Base-by-base conservation (phyloP, 2,329 filamentous ascomycete species). In the Lecanicillium sp. region DNA sequence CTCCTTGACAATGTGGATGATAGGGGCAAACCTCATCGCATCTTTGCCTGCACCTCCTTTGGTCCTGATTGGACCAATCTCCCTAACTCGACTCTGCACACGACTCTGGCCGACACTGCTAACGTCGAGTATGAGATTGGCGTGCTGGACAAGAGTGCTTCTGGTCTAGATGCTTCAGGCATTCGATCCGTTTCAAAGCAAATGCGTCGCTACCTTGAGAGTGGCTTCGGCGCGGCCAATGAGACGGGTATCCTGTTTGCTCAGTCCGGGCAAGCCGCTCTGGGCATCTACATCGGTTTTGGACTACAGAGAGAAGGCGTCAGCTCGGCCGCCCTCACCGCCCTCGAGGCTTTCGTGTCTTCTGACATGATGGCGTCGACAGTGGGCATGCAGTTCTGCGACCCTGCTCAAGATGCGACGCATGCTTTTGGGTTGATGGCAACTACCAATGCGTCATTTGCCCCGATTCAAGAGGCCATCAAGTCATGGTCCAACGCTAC, bases 211-310 rank as follows among this genome's bases (percentile, higher is more conserved):
- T 60, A 59, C 40, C 37, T 54, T 12, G 38, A 47, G 4, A 36
- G 46, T 29, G 55, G 53, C 18, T 44, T 56, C 32, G 47, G 44
- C 17, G 12, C 41, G 17, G 17, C 41, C 3, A 46, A 50, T 20
- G 33, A 37, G 15, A 43, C 55, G 7, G 45, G 51, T 29, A 51
- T 59, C 19, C 39, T 62, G 17, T 62, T 52, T 45, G 55, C 47
- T 6, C 52, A 49, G 42, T 53, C 48, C 33, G 53, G 49, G 3
- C 47, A 49, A 29, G 51, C 51, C 28, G 51, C 52, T 11, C 40
- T 59, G 17, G 59, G 61, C 33, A 27, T 64, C 31, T 64, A 63
- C 40, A 53, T 63, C n/a, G 60, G 61, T 44, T 50, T 48, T 32
- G 51, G 44, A 38, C 43, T 60, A 32, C 49, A 49, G 36, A 49